phyloP scores from a whole-genome alignment of 805 yeast genomes.

The Diddensiella santjacobensis region DNA sequence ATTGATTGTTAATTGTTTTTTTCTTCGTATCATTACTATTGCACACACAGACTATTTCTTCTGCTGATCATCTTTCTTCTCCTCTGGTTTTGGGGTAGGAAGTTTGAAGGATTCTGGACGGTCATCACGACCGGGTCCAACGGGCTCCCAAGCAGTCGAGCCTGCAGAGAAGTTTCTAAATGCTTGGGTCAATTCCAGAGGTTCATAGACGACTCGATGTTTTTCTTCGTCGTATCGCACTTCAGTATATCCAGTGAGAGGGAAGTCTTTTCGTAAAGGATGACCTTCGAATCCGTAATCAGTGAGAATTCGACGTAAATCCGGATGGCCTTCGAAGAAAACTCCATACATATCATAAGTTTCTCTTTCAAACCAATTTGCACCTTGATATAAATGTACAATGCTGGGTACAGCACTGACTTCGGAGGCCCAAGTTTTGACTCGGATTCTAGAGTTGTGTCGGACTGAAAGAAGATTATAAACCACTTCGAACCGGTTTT shows the following conservation, averaged over 20 bases:
- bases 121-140: conserved; percentile 78
- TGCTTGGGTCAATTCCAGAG: conserved; percentile 86
- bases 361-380: conserved; percentile 90
- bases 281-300: conserved; percentile 93
- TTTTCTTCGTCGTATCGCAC: conserved; percentile 88
- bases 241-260: conserved; percentile 88
- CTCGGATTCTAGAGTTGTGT: conserved; percentile 81
- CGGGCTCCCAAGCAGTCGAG: conserved; percentile 87
- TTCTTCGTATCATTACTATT: too few species aligned
- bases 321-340: conserved; percentile 86
- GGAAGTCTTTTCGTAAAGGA: conserved; percentile 89
- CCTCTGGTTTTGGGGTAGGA: conserved; percentile 79
- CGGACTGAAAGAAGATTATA: conserved; percentile 77
- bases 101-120: conserved; percentile 79
- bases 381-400: conserved; percentile 69
- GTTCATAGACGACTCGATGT: conserved; percentile 85
- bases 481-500: conserved; percentile 82
- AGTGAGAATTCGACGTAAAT: conserved; percentile 82
- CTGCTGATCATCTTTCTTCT: conserved; percentile 39
- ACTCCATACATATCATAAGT: conserved; percentile 84
- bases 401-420: conserved; percentile 76
- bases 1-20: too few species aligned
- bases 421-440: conserved; percentile 84
- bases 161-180: conserved; percentile 89
- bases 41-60: conserved; percentile 34